Conservation (phyloP, 2,329 filamentous ascomycete species). For the Sporothrix curviconia region DNA sequence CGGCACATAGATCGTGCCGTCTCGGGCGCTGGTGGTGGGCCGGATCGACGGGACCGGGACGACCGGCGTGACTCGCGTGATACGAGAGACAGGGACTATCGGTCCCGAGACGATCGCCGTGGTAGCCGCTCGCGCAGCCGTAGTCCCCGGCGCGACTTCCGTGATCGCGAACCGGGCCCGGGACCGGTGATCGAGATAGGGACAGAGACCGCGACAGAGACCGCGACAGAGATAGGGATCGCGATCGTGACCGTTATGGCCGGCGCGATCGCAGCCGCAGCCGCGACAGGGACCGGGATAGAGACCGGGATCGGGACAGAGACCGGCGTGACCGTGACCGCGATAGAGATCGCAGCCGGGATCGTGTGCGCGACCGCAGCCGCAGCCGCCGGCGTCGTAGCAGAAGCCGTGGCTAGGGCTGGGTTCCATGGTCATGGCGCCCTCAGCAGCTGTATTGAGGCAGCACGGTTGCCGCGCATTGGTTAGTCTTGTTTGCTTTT, state of each 20-base stretch:
- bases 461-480: too few relatives aligned
- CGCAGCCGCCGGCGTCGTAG: constrained; percentile 22
- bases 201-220: constrained; percentile 18
- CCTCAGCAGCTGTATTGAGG: too few relatives aligned
- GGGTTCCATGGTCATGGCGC: too few relatives aligned
- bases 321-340: constrained; percentile 28
- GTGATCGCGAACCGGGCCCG: constrained; percentile 24
- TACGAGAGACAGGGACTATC: constrained; percentile 20
- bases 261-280: constrained; percentile 24
- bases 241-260: constrained; percentile 16
- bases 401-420: constrained; percentile 25
- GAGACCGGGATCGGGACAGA: constrained; percentile 26
- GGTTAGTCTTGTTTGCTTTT: too few relatives aligned
- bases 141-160: constrained; percentile 18
- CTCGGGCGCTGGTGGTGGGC: constrained; percentile 10
- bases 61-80: constrained; percentile 15
- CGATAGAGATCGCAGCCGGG: constrained; percentile 22
- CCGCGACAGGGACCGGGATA: constrained; percentile 29
- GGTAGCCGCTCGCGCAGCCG: constrained; percentile 11
- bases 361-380: constrained; percentile 21
- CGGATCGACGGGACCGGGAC: constrained; percentile 6
- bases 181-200: constrained; percentile 18
- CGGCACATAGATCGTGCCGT: constrained; percentile 27
- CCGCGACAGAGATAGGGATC: constrained; percentile 17
- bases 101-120: constrained; percentile 15